These are phyloP conservation scores for Sesbania bispinosa DNA, from an alignment of 306 rosid species.

Conservation along the genomic window DNA sequence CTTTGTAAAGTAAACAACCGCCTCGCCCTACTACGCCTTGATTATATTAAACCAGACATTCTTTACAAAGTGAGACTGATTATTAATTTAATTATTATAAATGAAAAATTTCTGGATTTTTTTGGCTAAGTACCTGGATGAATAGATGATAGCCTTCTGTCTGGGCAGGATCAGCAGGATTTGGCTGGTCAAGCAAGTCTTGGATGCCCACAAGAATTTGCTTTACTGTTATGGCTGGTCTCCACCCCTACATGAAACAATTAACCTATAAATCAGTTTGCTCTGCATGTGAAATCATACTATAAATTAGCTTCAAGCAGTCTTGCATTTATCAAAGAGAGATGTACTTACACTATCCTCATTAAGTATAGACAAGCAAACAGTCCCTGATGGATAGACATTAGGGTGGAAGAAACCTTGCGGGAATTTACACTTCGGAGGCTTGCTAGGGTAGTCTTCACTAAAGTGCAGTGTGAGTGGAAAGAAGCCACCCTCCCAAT, in stretches of 20 bases:
- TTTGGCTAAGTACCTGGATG: slow-evolving; percentile 63
- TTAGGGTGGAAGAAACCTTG: slow-evolving; percentile 97
- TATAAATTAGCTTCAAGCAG: slow-evolving; percentile 11
- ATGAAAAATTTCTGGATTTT: slow-evolving; percentile 3
- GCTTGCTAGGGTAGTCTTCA: slow-evolving; percentile 99
- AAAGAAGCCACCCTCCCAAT: slow-evolving; percentile 96
- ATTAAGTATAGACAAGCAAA: slow-evolving; percentile 91
- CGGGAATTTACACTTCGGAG: slow-evolving; percentile 95
- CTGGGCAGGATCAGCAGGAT: slow-evolving; percentile 96
- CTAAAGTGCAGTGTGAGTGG: slow-evolving; percentile 92
- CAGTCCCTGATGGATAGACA: slow-evolving; percentile 95
- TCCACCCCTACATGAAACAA: slow-evolving; percentile 74
- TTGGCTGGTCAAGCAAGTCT: slow-evolving; percentile 93
- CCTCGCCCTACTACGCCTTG: neutral
- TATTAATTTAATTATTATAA: neutral
- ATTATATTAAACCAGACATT: neutral
- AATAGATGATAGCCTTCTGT: slow-evolving; percentile 97
- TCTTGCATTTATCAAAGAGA: neutral
- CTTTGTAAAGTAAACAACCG: slow-evolving; percentile 14
- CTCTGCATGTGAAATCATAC: neutral
- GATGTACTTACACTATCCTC: slow-evolving; percentile 86
- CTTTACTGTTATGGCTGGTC: slow-evolving; percentile 98
- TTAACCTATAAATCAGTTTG: neutral
- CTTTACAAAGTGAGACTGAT: neutral
- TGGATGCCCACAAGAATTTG: slow-evolving; percentile 98